Evolutionary conservation across 257 asterid genomes (phyloP).

Genomic region (Scutellaria barbata): DNA sequence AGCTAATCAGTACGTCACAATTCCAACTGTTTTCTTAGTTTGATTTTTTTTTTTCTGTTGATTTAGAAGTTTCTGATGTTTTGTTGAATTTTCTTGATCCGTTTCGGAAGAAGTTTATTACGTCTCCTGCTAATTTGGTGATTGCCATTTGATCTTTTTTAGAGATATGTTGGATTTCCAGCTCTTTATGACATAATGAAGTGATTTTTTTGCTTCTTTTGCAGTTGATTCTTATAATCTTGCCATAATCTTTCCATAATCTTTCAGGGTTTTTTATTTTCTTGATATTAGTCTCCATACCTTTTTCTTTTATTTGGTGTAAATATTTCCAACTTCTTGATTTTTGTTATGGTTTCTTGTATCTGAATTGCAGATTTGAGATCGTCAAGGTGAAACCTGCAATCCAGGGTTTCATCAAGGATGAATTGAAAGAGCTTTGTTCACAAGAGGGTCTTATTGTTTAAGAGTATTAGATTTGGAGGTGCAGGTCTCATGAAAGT

Average conservation of each 20-base stretch:
- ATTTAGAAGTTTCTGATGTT: conserved; percentile 1
- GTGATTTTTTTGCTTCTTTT: conserved; percentile 3
- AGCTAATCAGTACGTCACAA: conserved; percentile 2
- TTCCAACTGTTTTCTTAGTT: not conserved
- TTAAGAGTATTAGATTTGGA: conserved; percentile 58
- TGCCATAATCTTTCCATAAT: not conserved
- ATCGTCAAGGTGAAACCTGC: conserved; percentile 45
- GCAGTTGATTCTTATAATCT: conserved; percentile 16
- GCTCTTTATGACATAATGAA: conserved; percentile 10
- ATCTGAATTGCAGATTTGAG: conserved; percentile 55
- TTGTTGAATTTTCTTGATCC: not conserved
- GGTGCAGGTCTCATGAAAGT: conserved; percentile 97
- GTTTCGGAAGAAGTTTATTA: conserved; percentile 13
- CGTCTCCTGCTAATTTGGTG: not conserved
- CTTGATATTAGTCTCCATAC: not conserved
- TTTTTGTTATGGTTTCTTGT: conserved; percentile 43
- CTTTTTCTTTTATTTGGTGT: not conserved
- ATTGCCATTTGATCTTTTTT: conserved; percentile 6
- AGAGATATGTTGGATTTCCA: not conserved
- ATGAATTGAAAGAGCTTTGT: conserved; percentile 61
- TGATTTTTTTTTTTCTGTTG: conserved; percentile 21
- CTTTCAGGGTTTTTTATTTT: no score
- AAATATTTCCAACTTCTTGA: conserved; percentile 19
- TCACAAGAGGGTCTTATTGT: conserved; percentile 67
- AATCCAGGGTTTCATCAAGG: conserved; percentile 44